phyloP scores from a whole-genome alignment of 2,329 filamentous ascomycete genomes.

The Monosporascus sp. region DNA sequence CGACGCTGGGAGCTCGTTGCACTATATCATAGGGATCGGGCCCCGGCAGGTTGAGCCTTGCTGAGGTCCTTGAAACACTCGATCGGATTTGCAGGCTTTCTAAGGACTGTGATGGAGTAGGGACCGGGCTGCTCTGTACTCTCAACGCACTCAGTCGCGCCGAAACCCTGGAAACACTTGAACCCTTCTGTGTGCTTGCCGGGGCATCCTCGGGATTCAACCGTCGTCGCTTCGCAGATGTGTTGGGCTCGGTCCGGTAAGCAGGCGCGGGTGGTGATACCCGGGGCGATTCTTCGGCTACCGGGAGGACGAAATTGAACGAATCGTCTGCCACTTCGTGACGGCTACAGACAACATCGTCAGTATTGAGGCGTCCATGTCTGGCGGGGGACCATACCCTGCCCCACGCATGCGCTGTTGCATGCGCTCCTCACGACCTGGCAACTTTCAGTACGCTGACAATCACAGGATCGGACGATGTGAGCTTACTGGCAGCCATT shows the following conservation, averaged over 20 bases:
- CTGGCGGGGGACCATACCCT: conserved; percentile 41
- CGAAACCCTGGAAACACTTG: conserved; percentile 14
- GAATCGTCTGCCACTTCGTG: conserved; percentile 56
- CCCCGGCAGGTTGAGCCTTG: conserved; percentile 10
- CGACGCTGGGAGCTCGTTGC: conserved; percentile 1
- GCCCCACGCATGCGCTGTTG: conserved; percentile 61
- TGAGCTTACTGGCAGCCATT: conserved; percentile 31
- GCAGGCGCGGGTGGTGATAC: conserved; percentile 18
- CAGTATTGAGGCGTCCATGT: too few relatives aligned
- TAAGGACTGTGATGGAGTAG: background rate
- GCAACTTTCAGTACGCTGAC: conserved; percentile 4
- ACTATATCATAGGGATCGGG: conserved; percentile 14
- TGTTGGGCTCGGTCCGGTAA: conserved; percentile 39
- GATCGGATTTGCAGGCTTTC: conserved; percentile 13
- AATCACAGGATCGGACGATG: background rate
- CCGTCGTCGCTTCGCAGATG: conserved; percentile 43
- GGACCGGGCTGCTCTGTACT: background rate
- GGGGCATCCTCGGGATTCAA: conserved; percentile 21
- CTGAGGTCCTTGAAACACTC: conserved; percentile 12
- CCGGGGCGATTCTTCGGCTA: conserved; percentile 18
- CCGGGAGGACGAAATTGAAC: conserved; percentile 49
- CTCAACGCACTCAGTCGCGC: conserved; percentile 12
- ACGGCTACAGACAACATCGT: conserved; percentile 31
- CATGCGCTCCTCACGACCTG: conserved; percentile 57
- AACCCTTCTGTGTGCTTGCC: conserved; percentile 10